Conservation (phyloP, 208 protist genomes). For the Trypanosoma cruzi region DNA sequence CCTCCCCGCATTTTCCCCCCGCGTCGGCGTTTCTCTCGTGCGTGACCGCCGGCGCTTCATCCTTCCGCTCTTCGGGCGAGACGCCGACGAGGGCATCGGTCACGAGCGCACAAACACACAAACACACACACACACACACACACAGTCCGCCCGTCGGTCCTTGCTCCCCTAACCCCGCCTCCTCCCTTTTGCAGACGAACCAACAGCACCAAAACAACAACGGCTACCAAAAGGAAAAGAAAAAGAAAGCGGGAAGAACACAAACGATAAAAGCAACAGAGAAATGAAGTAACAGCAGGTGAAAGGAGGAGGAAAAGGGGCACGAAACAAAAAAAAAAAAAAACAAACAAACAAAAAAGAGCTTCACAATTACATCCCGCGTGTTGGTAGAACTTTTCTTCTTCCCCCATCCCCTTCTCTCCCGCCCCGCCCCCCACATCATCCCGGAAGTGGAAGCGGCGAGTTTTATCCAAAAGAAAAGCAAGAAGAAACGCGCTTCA, state of each 20-base stretch:
- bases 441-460: too few relatives aligned
- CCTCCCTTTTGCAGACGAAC: not conserved
- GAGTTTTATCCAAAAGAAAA: too few relatives aligned
- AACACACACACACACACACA: not conserved
- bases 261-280: slow-evolving; percentile 12
- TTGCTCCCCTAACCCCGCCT: too few relatives aligned
- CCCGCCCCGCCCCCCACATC: too few relatives aligned
- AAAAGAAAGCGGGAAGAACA: slow-evolving; percentile 4
- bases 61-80: not conserved
- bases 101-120: not conserved
- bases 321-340: slow-evolving; percentile 14
- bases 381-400: not conserved
- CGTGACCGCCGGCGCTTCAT: not conserved
- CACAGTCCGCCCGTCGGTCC: not conserved
- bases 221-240: not conserved
- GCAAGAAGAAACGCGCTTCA: too few relatives aligned
- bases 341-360: slow-evolving; percentile 3
- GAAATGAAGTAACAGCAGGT: too few relatives aligned
- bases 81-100: not conserved
- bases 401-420: not conserved
- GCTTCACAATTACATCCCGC: not conserved
- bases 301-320: slow-evolving; percentile 6
- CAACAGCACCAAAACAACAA: not conserved
- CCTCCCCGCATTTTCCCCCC: not conserved
- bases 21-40: not conserved